Evolutionary conservation across 2,329 filamentous ascomycete genomes (phyloP).

Genomic region (Aspergillus arachidicola): DNA sequence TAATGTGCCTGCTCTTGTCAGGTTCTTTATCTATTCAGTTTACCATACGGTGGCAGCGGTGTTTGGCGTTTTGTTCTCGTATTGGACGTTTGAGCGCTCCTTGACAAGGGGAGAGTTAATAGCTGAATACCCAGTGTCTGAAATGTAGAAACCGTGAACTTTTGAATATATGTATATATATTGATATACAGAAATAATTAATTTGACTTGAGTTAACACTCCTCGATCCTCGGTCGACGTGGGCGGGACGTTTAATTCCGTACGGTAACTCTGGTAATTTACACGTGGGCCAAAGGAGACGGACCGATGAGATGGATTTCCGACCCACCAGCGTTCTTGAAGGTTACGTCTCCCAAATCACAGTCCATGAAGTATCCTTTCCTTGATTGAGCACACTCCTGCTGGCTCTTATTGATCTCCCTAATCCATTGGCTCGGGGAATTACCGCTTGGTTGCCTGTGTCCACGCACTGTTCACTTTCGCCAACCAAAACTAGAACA

Average conservation of each 20-base stretch:
- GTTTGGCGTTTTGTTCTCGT: conserved; percentile 21
- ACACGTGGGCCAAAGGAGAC: conserved; percentile 19
- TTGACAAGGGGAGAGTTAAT: background rate
- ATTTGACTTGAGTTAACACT: background rate
- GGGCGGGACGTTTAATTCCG: background rate
- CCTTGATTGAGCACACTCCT: background rate
- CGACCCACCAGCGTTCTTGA: conserved; percentile 14
- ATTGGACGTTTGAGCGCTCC: conserved; percentile 1
- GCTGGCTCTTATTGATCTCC: background rate
- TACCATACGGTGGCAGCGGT: conserved; percentile 20
- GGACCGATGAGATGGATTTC: conserved; percentile 7
- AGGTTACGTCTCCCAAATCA: conserved; percentile 15
- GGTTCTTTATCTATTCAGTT: background rate
- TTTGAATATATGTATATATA: background rate
- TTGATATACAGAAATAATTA: background rate
- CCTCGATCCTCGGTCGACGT: background rate
- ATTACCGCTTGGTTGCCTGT: background rate
- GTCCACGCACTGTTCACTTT: background rate
- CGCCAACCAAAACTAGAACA: conserved; percentile 13
- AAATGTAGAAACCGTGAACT: background rate
- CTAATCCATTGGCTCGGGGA: background rate
- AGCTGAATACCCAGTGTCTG: background rate
- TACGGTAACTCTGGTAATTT: conserved; percentile 4
- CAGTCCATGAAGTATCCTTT: background rate
- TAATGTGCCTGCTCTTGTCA: conserved; percentile 17